Evolutionary conservation across 805 yeast genomes (phyloP), one percentile per base, ranked within the genome.

Genomic region (Yarrowia sp.): DNA sequence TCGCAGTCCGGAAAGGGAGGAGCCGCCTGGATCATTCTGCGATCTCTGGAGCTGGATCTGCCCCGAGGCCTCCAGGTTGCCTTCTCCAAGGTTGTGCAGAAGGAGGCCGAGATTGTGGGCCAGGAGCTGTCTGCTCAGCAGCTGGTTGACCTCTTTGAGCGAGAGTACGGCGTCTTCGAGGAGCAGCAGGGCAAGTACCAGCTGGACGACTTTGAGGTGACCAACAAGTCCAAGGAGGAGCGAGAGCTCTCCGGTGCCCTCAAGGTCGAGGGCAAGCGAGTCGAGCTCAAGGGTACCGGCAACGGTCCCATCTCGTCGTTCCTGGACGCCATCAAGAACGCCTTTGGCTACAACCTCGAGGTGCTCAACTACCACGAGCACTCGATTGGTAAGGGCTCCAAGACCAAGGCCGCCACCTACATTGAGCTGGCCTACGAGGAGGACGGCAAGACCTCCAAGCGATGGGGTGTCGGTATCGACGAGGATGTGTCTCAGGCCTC

Each of bases 401-500:
- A 83, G 69, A 83, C 90, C 66, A 84, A 85, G 77, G 97, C 97
- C 67, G 95, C 90, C 14, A 85, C 94, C n/a, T 90, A 88, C 74
- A 87, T 93, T 70, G 89, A 86, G 73, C 75, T 85, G 67, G 77
- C 85, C 72, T 85, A 84, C 77, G 80, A 82, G 52, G 81, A 80
- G 67, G 78, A 80, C 58, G 82, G 82, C 71, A 75, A 80, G 75
- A 63, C 75, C 69, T 73, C 79, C 59, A 70, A 75, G 71, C 79
- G 81, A 61, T 93, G 97, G 97, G 98, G 98, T 80, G 93, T 93
- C 70, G 98, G 97, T 75, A 87, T 92, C 71, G 89, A 91, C 77
- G 94, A 88, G 79, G 97, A 93, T 79, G 95, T 91, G 68, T 89
- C 97, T 35, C 89, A 88, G 75, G 95, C 97, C 59, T 88, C 97